Evolutionary conservation across 176 grass and related monocot species (phyloP), one percentile per base, ranked within the genome.

Genomic region (Panicum miliaceum): DNA sequence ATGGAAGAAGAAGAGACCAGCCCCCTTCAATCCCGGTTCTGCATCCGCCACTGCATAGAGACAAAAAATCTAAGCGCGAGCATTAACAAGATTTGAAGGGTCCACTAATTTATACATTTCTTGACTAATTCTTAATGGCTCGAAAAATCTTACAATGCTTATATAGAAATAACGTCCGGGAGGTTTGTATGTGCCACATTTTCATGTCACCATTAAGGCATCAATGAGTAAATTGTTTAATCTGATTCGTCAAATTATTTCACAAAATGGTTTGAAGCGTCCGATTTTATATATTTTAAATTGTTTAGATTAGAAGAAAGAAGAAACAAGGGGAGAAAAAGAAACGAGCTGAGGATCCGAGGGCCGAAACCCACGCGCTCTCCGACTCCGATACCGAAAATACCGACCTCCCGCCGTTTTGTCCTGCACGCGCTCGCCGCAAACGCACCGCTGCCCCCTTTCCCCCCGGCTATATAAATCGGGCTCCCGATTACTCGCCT

Each of bases 321-420:
- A 58, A 34, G 22, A 67, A 76, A 58, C 10, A 58, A 11, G 1
- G 2, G 51, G 41, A 29, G 11, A 45, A 47, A 20, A 29, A 4
- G 15, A 64, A 52, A 4, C 26, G 27, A 81, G 12, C 64, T 23
- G 80, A 88, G 74, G 72, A 88, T 20, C 74, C 81, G 20, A 79
- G 74, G 86, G 81, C 54, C 16, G 35, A 35, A 80, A 73, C 36
- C 86, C 74, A 79, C 65, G 81, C 81, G 86, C 60, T 66, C 6
- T 51, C 80, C 54, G 26, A 25, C 46, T 26, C 41, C 71, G 11
- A 35, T 46, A 47, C 61, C 70, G 78, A 46, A 63, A 59, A 66
- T 41, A 41, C n/a, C 19, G 56, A 73, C 23, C 23, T 9, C 12
- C 36, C 64, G 42, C 23, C 20, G 36, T 83, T 36, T 59, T 50